Conservation (phyloP, 2,329 filamentous ascomycete species). For the Gyromitra esculenta region DNA sequence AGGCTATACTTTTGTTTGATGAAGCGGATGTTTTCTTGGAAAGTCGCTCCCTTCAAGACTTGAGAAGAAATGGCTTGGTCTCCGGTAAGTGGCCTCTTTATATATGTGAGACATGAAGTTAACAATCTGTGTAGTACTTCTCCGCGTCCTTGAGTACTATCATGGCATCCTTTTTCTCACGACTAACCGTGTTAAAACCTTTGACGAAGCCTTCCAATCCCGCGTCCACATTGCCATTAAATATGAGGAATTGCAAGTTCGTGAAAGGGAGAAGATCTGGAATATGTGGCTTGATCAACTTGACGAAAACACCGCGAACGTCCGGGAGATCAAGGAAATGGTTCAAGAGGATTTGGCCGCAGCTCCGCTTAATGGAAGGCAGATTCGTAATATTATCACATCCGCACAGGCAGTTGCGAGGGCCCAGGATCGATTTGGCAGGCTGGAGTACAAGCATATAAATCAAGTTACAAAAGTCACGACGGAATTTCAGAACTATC, state of each 20-base stretch:
- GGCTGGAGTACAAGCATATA: conserved; percentile 2
- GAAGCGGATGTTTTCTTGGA: conserved; percentile 52
- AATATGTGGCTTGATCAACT: conserved; percentile 29
- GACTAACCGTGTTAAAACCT: conserved; percentile 65
- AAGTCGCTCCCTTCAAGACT: conserved; percentile 52
- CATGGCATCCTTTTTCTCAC: conserved; percentile 65
- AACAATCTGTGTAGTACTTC: conserved; percentile 60
- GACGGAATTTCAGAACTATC: conserved; percentile 5
- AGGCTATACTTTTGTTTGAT: conserved; percentile 52
- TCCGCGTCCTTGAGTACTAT: conserved; percentile 65
- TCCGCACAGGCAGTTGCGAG: not conserved
- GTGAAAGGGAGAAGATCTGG: conserved; percentile 18
- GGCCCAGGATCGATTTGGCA: not conserved
- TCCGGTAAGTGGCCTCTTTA: conserved; percentile 18
- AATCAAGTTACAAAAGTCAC: conserved; percentile 10
- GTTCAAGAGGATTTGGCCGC: conserved; percentile 5
- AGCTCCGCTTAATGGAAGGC: conserved; percentile 31
- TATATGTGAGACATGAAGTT: not conserved
- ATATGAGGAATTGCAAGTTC: not conserved
- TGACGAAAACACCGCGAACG: not conserved
- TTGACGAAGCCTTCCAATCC: conserved; percentile 66
- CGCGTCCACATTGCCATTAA: conserved; percentile 61
- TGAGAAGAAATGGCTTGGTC: conserved; percentile 57
- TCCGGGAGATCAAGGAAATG: conserved; percentile 6
- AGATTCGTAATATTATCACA: conserved; percentile 33